These are phyloP conservation scores for Metschnikowia dekortorum DNA, from an alignment of 805 yeast genomes.

Conservation along the genomic window DNA sequence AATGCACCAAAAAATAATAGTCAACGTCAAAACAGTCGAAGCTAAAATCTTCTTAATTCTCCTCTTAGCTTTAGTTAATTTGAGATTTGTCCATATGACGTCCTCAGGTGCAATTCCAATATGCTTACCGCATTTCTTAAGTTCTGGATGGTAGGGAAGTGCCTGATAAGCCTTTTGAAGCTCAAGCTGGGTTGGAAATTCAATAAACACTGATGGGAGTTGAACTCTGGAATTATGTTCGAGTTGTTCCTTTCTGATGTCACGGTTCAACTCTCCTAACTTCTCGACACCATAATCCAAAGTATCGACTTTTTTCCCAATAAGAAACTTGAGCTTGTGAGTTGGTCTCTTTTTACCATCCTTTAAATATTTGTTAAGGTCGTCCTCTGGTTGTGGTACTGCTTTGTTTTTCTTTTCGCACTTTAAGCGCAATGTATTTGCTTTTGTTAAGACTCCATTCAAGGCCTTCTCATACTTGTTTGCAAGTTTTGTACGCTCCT, in stretches of 20 bases:
- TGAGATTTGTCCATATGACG: slow-evolving; percentile 75
- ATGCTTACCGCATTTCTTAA: slow-evolving; percentile 43
- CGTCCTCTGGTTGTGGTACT: slow-evolving; percentile 53
- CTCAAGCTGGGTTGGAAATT: slow-evolving; percentile 79
- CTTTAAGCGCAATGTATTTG: slow-evolving; percentile 53
- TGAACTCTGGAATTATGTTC: slow-evolving; percentile 48
- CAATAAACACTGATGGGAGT: slow-evolving; percentile 69
- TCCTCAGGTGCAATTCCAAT: slow-evolving; percentile 78
- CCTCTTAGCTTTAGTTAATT: slow-evolving; percentile 55
- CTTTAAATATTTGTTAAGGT: slow-evolving; percentile 61
- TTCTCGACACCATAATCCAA: slow-evolving; percentile 66
- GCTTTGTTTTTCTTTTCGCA: slow-evolving; percentile 54
- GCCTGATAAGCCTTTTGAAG: slow-evolving; percentile 87
- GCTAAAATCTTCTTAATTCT: slow-evolving; percentile 55
- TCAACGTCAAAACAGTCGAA: slow-evolving; percentile 54
- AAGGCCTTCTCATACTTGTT: slow-evolving; percentile 62
- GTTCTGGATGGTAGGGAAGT: slow-evolving; percentile 52
- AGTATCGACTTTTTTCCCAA: slow-evolving; percentile 84
- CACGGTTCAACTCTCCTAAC: slow-evolving; percentile 63
- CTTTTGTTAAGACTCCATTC: slow-evolving; percentile 54
- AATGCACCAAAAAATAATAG: slow-evolving; percentile 88
- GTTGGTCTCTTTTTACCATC: slow-evolving; percentile 71
- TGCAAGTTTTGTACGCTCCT: slow-evolving; percentile 61
- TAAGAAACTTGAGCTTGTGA: slow-evolving; percentile 62
- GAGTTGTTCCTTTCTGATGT: slow-evolving; percentile 57